Evolutionary conservation across 257 asterid species (phyloP).

Genomic region (Plantago major): DNA sequence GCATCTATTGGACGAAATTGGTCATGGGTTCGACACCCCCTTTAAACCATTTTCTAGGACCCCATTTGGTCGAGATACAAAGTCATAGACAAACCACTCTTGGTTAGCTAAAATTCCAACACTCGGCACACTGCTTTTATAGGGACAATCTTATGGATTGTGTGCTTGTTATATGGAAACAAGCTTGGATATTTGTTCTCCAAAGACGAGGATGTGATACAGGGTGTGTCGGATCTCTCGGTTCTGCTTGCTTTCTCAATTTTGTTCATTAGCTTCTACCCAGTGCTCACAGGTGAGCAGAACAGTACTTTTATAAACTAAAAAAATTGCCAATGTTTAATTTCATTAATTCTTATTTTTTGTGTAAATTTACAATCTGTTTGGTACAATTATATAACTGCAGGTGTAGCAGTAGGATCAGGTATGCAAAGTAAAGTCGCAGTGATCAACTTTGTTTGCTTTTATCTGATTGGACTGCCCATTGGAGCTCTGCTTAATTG

Average conservation of each 20-base stretch:
- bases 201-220: constrained; percentile 25
- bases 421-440: constrained; percentile 44
- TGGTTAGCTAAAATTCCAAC: no score
- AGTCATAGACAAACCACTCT: no score
- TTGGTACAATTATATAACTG: background rate
- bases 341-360: background rate
- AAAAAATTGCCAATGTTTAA: no score
- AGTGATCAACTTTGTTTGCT: constrained; percentile 36
- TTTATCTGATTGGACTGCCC: constrained; percentile 38
- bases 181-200: constrained; percentile 36
- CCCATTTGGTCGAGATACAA: no score
- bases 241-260: constrained; percentile 34
- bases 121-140: no score
- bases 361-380: no score
- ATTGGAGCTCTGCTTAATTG: constrained; percentile 37
- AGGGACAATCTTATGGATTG: constrained; percentile 29
- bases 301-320: background rate
- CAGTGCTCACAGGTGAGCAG: constrained; percentile 29
- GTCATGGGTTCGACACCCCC: no score
- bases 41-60: no score
- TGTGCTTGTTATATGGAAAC: constrained; percentile 32
- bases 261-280: constrained; percentile 41
- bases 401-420: constrained; percentile 58
- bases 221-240: constrained; percentile 11
- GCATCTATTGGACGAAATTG: no score